Percentiles rank a stretch among this genome's conserved stretches.
These are phyloP conservation scores for Xenosphaeropsis pyriputrescens DNA, from an alignment of 2,329 filamentous ascomycete species.

Conservation along the genomic window DNA sequence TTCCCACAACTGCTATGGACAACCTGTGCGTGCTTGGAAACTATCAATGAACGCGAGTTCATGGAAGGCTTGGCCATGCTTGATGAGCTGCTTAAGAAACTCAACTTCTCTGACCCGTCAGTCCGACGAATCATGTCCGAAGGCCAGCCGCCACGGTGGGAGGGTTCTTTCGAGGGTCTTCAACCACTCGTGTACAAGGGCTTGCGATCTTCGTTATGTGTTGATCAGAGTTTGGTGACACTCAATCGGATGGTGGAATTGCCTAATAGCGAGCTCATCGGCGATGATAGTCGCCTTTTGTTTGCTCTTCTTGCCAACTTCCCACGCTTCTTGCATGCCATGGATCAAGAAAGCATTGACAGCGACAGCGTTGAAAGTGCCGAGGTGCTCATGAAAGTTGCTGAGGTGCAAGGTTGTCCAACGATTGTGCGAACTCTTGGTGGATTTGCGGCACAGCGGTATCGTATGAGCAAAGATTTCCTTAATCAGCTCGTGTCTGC, in stretches of 20 bases:
- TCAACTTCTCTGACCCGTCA: conserved; percentile 60
- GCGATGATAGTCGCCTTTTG: conserved; percentile 67
- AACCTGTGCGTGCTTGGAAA: conserved; percentile 88
- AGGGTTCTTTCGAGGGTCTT: conserved; percentile 75
- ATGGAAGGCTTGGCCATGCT: conserved; percentile 86
- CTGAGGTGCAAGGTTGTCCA: conserved; percentile 55
- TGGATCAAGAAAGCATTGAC: conserved; percentile 50
- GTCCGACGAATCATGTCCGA: conserved; percentile 61
- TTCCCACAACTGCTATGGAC: conserved; percentile 98
- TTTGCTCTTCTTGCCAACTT: conserved; percentile 87
- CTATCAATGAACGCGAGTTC: conserved; percentile 92
- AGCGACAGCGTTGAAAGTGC: conserved; percentile 46
- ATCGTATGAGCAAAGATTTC: conserved; percentile 60
- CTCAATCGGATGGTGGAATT: conserved; percentile 68
- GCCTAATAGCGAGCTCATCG: conserved; percentile 67
- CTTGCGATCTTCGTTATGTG: conserved; percentile 69
- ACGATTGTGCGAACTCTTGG: conserved; percentile 55
- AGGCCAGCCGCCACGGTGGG: conserved; percentile 74
- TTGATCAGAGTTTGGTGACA: conserved; percentile 62
- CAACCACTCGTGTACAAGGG: conserved; percentile 85
- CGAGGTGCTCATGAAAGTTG: conserved; percentile 53
- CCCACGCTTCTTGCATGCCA: conserved; percentile 66
- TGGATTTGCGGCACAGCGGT: conserved; percentile 52
- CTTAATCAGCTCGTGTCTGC: conserved; percentile 59
- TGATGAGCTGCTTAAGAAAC: conserved; percentile 68